Conservation (phyloP, 2,329 filamentous ascomycete genomes). For the Eutypa lata region DNA sequence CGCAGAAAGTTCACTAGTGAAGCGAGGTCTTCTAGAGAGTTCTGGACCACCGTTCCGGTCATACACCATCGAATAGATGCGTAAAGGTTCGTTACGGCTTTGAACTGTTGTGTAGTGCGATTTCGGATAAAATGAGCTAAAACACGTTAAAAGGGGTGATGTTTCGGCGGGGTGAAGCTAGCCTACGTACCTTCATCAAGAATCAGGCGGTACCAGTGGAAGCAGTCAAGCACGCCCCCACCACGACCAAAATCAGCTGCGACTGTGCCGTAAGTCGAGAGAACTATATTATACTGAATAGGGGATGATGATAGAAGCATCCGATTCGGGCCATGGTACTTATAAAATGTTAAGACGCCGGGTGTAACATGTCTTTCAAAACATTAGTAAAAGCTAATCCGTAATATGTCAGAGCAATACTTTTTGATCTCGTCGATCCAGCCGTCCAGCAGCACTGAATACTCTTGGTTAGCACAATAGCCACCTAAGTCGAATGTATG, state of each 20-base stretch:
- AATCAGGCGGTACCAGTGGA: constrained; percentile 14
- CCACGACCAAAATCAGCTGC: constrained; percentile 14
- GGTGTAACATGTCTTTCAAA: constrained; percentile 9
- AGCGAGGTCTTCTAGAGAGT: constrained; percentile 16
- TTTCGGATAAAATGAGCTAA: constrained; percentile 16
- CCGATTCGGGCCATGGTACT: constrained; percentile 14
- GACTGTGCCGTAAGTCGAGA: constrained; percentile 18
- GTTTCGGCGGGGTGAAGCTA: not conserved
- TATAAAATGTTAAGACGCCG: constrained; percentile 10
- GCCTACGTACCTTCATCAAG: constrained; percentile 18
- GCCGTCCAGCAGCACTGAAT: constrained; percentile 11
- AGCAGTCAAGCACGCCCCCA: constrained; percentile 8
- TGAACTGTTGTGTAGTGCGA: constrained; percentile 18
- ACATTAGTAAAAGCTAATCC: not conserved
- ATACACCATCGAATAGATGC: constrained; percentile 19
- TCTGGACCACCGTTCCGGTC: constrained; percentile 21
- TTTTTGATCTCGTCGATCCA: constrained; percentile 15
- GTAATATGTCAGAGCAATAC: constrained; percentile 3
- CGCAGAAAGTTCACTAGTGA: constrained; percentile 16
- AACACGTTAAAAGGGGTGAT: not conserved
- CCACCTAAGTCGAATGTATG: not conserved
- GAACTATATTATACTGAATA: constrained; percentile 11
- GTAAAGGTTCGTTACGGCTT: constrained; percentile 13
- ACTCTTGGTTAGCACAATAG: constrained; percentile 1
- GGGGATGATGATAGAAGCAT: constrained; percentile 5